Percentiles rank a stretch among this genome's conserved stretches.
Evolutionary conservation across 495 filamentous ascomycete species (phyloP).

Genomic region (Hypoxylon cercidicola): DNA sequence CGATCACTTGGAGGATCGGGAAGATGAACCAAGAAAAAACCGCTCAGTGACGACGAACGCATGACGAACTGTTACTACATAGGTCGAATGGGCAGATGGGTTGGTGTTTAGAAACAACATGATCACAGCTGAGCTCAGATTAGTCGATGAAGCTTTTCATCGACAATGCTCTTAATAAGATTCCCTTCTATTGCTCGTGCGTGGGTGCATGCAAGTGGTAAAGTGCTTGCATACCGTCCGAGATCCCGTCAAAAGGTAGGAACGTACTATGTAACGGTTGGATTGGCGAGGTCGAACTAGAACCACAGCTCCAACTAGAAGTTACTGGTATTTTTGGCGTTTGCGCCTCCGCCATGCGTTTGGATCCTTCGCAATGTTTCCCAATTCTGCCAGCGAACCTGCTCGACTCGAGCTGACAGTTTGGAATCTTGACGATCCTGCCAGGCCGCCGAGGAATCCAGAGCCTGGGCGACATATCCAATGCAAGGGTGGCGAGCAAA

Average conservation of each 20-base stretch:
- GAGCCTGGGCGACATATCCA: slow-evolving; percentile 14
- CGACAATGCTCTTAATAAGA: slow-evolving; percentile 7
- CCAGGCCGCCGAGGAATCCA: slow-evolving; percentile 1
- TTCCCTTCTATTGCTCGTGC: slow-evolving; percentile 1
- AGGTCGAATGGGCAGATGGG: neutral
- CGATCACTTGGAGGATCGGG: slow-evolving; percentile 19
- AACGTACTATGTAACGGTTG: too few relatives aligned
- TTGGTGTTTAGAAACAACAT: slow-evolving; percentile 3
- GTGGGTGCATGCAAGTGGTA: slow-evolving; percentile 18
- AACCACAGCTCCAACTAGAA: neutral
- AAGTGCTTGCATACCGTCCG: slow-evolving; percentile 21
- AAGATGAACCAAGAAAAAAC: neutral
- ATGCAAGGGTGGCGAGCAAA: too few relatives aligned
- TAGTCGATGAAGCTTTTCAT: neutral
- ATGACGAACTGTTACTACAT: neutral
- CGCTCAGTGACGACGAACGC: slow-evolving; percentile 3
- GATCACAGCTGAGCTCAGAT: slow-evolving; percentile 7
- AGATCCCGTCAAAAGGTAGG: slow-evolving; percentile 8
- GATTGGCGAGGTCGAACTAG: slow-evolving; percentile 5
- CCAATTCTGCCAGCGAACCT: too few relatives aligned
- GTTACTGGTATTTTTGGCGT: too few relatives aligned
- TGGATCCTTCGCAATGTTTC: too few relatives aligned
- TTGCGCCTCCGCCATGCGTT: too few relatives aligned
- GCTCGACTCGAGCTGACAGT: too few relatives aligned
- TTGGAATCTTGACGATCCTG: too few relatives aligned